Percentiles rank a stretch among this genome's conserved stretches.
These are phyloP conservation scores for Brassica hybrid DNA, from an alignment of 441 rosid genomes.

Conservation along the genomic window DNA sequence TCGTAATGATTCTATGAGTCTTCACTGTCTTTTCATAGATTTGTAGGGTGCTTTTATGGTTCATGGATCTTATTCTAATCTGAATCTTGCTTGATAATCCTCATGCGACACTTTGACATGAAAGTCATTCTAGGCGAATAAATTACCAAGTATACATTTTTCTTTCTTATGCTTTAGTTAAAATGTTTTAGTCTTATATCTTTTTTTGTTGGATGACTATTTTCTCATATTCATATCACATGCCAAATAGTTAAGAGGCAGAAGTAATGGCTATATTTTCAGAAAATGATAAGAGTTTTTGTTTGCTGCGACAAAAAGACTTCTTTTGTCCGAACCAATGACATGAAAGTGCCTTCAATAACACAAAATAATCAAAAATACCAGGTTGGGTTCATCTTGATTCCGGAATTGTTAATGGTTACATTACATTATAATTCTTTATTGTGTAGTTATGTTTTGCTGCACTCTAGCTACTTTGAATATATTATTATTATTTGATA, in stretches of 20 bases:
- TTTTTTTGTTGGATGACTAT: not conserved
- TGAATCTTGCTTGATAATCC: too few species aligned
- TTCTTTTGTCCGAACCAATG: not conserved
- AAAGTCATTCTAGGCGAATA: constrained; percentile 67
- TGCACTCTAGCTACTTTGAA: too few species aligned
- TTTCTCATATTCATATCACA: not conserved
- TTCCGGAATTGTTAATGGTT: too few species aligned
- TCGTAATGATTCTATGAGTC: too few species aligned
- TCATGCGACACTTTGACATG: too few species aligned
- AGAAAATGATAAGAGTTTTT: not conserved
- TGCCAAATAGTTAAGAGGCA: not conserved
- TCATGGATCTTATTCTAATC: constrained; percentile 18
- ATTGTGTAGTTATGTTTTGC: too few species aligned
- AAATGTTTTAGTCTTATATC: not conserved
- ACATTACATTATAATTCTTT: too few species aligned
- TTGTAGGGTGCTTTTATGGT: not conserved
- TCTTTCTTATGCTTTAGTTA: not conserved
- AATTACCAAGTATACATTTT: constrained; percentile 61
- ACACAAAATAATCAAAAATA: not conserved
- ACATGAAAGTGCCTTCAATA: not conserved
- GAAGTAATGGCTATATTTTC: not conserved
- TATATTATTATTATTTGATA: too few species aligned
- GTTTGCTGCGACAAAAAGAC: not conserved
- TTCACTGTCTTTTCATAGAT: not conserved
- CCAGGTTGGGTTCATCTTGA: not conserved